Evolutionary conservation across 345 rosid species (phyloP).

Genomic region (Salix exigua): DNA sequence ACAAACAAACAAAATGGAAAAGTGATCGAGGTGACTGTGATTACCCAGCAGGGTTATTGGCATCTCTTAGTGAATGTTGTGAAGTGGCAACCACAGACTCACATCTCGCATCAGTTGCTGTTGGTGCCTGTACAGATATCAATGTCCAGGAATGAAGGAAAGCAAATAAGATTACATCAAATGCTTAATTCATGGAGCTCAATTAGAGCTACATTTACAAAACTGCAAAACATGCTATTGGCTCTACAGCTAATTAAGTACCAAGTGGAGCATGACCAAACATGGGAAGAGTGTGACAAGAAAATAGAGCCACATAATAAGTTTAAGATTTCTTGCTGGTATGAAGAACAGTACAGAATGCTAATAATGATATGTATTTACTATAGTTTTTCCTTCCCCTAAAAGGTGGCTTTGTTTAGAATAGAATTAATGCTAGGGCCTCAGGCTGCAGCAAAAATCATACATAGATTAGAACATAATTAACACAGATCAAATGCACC

Average conservation of each 20-base stretch:
- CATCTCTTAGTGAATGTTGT: slow-evolving; percentile 89
- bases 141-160: slow-evolving; percentile 1
- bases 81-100: slow-evolving; percentile 96
- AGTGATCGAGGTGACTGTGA: slow-evolving; percentile 3
- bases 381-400: not conserved
- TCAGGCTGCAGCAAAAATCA: not conserved
- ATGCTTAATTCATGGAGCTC: not conserved
- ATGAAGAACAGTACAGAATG: not conserved
- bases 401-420: not conserved
- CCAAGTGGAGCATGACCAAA: not conserved
- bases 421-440: not conserved
- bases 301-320: not conserved
- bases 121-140: slow-evolving; percentile 48
- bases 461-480: not conserved
- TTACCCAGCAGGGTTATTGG: slow-evolving; percentile 98
- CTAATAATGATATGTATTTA: not conserved
- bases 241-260: not conserved
- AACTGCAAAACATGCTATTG: not conserved
- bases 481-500: not conserved
- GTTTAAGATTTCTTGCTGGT: not conserved
- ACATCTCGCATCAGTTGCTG: slow-evolving; percentile 85
- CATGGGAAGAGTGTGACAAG: not conserved
- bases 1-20: not conserved
- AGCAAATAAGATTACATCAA: not conserved
- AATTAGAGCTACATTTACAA: not conserved